Conservation (phyloP, 1,139 yeast genomes). For the Candida frijolesensis region DNA sequence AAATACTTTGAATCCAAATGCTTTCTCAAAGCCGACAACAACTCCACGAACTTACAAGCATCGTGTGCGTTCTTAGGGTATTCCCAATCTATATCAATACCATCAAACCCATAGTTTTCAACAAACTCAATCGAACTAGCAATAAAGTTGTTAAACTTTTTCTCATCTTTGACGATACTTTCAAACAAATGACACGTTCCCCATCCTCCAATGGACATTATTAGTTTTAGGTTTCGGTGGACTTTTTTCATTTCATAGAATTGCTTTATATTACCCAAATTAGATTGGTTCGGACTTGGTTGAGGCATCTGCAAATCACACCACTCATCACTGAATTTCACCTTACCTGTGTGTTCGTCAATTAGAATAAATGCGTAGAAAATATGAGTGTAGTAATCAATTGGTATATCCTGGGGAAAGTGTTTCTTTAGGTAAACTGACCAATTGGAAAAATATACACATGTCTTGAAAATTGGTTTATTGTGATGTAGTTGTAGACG, state of each 20-base stretch:
- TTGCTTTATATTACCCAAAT: slow-evolving; percentile 59
- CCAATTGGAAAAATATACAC: slow-evolving; percentile 60
- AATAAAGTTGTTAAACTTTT: slow-evolving; percentile 50
- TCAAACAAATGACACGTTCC: slow-evolving; percentile 60
- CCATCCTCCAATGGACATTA: slow-evolving; percentile 91
- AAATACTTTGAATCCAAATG: slow-evolving; percentile 36
- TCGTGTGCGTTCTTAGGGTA: slow-evolving; percentile 61
- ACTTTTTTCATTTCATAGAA: slow-evolving; percentile 50
- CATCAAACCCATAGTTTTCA: slow-evolving; percentile 71
- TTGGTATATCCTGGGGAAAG: slow-evolving; percentile 68
- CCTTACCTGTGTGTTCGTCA: slow-evolving; percentile 53
- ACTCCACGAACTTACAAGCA: slow-evolving; percentile 43
- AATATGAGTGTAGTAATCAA: slow-evolving; percentile 59
- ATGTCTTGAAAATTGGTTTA: slow-evolving; percentile 21
- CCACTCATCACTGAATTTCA: slow-evolving; percentile 64
- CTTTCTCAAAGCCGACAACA: slow-evolving; percentile 46
- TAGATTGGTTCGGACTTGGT: slow-evolving; percentile 22
- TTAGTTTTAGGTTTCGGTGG: slow-evolving; percentile 55
- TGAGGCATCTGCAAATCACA: slow-evolving; percentile 59
- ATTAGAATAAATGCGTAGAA: slow-evolving; percentile 77
- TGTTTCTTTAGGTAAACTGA: slow-evolving; percentile 67
- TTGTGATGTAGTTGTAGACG: slow-evolving; percentile 5
- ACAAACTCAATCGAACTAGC: slow-evolving; percentile 50
- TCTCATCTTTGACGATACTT: slow-evolving; percentile 39
- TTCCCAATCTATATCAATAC: slow-evolving; percentile 95